A percentile compares a stretch with the other conserved stretches of the same genome.
phyloP scores from a whole-genome alignment of 495 filamentous ascomycete genomes.

The Paragyromitra xinjiangensis region DNA sequence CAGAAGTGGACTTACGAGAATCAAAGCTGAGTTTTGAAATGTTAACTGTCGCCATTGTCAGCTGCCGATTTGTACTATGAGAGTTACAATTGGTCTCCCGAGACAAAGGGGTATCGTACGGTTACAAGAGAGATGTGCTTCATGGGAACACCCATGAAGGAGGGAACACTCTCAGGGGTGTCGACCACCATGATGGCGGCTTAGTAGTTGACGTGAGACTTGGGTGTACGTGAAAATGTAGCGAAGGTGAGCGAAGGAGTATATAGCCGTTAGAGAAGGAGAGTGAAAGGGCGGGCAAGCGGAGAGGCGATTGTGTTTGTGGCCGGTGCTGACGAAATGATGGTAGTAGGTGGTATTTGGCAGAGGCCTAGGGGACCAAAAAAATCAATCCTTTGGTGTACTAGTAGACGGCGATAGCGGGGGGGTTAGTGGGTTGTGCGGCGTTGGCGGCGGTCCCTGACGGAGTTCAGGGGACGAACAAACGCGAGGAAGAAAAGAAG shows the following conservation, averaged over 20 bases:
- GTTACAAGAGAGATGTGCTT: conserved; percentile 81
- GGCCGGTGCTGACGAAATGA: neutral
- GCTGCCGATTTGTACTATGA: neutral
- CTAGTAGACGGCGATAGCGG: neutral
- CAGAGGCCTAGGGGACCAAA: neutral
- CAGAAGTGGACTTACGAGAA: conserved; percentile 65
- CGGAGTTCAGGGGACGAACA: conserved; percentile 20
- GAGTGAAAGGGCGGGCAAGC: neutral
- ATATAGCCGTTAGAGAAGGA: neutral
- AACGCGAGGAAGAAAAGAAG: conserved; percentile 10
- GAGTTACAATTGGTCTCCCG: neutral
- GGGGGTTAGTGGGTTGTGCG: conserved; percentile 14
- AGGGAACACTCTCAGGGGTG: conserved; percentile 51
- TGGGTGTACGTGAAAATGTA: neutral
- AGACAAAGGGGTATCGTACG: conserved; percentile 63
- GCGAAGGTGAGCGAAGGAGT: neutral
- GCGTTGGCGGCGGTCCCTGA: conserved; percentile 25
- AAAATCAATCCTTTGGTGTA: neutral
- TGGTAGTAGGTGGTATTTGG: neutral
- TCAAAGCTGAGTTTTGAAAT: conserved; percentile 80
- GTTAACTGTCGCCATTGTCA: conserved; percentile 68
- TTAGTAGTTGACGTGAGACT: neutral
- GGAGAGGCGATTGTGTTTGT: neutral
- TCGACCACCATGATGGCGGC: conserved; percentile 53
- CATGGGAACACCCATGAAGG: conserved; percentile 71